A percentile compares a stretch with the other conserved stretches of the same genome.
These are phyloP conservation scores for Hypoxylon sp. DNA, from an alignment of 2,329 filamentous ascomycete genomes.

Conservation along the genomic window DNA sequence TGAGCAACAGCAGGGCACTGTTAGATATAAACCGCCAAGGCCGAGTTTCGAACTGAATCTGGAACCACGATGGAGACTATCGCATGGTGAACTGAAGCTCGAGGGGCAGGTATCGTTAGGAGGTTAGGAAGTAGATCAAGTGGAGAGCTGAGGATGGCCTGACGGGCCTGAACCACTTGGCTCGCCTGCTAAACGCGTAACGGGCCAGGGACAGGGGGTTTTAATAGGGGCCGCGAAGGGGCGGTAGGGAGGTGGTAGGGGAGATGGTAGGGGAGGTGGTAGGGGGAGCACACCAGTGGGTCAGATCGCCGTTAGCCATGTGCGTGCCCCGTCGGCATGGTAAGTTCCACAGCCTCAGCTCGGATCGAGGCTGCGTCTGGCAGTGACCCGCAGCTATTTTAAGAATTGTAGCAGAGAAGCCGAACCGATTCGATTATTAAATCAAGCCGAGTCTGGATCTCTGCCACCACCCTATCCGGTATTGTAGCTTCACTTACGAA, in stretches of 20 bases:
- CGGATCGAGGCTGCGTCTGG: constrained; percentile 32
- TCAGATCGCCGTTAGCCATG: constrained; percentile 43
- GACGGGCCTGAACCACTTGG: constrained; percentile 40
- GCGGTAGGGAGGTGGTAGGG: constrained; percentile 6
- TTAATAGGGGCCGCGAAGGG: constrained; percentile 30
- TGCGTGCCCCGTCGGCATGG: constrained; percentile 36
- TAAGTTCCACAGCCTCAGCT: constrained; percentile 42
- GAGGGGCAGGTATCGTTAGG: constrained; percentile 27
- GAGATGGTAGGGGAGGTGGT: constrained; percentile 14
- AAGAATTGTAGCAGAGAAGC: constrained; percentile 30
- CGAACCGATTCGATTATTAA: constrained; percentile 28
- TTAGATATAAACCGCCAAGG: constrained; percentile 10
- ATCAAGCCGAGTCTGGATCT: constrained; percentile 23
- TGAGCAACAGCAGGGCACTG: not conserved
- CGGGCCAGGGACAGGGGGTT: constrained; percentile 11
- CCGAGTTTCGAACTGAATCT: constrained; percentile 19
- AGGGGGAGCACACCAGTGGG: constrained; percentile 15
- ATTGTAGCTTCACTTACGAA: constrained; percentile 9
- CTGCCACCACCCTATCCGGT: constrained; percentile 1
- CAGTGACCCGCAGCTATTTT: constrained; percentile 32
- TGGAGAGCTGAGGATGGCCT: constrained; percentile 25
- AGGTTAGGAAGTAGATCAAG: constrained; percentile 7
- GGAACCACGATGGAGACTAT: constrained; percentile 15
- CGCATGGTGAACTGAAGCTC: constrained; percentile 16
- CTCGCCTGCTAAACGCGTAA: constrained; percentile 33